Percentiles rank a stretch among this genome's conserved stretches.
Conservation (phyloP, 805 yeast species). For the Cyberlindnera xylosilytica region DNA sequence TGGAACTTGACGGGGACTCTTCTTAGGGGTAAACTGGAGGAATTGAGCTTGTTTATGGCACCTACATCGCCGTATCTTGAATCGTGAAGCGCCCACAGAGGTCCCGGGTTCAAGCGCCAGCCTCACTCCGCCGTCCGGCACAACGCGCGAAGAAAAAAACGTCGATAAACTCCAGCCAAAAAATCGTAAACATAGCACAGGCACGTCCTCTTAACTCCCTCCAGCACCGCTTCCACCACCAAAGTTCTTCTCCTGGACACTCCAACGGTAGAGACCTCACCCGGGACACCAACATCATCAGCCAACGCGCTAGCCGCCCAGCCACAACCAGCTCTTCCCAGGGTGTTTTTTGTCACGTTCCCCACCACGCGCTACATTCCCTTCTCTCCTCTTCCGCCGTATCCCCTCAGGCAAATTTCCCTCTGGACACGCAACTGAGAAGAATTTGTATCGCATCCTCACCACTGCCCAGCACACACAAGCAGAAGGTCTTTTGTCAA, state of each 20-base stretch:
- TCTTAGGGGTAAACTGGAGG: too few relatives aligned
- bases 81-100: too few relatives aligned
- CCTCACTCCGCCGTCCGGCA: background rate
- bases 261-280: too few relatives aligned
- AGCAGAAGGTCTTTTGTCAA: too few relatives aligned
- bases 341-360: constrained; percentile 1
- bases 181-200: background rate
- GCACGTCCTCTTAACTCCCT: background rate
- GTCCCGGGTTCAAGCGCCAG: too few relatives aligned
- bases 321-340: too few relatives aligned
- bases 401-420: background rate
- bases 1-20: too few relatives aligned
- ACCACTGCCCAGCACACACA: too few relatives aligned
- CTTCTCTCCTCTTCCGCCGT: background rate
- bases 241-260: too few relatives aligned
- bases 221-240: background rate
- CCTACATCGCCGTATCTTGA: too few relatives aligned
- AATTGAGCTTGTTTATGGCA: too few relatives aligned
- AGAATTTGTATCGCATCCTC: background rate
- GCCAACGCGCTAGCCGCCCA: background rate
- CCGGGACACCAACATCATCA: too few relatives aligned
- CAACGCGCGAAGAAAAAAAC: constrained; percentile 4
- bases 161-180: constrained; percentile 9
- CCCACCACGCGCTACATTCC: constrained; percentile 5
- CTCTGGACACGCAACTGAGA: background rate